These are phyloP conservation scores for Agrocybe pediades DNA, from an alignment of 768 basidiomycete genomes.

Conservation along the genomic window DNA sequence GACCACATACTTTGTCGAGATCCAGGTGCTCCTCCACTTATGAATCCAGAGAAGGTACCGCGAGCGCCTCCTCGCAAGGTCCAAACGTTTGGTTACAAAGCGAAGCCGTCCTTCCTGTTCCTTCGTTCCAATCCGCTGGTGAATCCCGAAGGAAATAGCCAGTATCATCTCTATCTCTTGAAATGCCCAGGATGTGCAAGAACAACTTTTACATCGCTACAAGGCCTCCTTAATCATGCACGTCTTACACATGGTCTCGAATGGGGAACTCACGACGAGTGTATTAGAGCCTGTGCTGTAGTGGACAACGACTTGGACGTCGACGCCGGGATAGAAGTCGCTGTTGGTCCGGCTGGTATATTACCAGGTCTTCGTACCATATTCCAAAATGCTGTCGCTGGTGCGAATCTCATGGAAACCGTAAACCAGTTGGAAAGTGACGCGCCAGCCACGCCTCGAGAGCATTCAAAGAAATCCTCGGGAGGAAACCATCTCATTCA, in stretches of 20 bases:
- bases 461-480: conserved; percentile 6
- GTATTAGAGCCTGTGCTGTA: conserved; percentile 51
- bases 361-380: conserved; percentile 49
- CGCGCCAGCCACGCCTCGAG: conserved; percentile 2
- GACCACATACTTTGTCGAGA: conserved; percentile 38
- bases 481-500: conserved; percentile 31
- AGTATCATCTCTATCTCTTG: conserved; percentile 35
- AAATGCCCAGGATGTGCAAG: conserved; percentile 48
- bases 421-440: neutral
- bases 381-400: conserved; percentile 50
- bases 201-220: conserved; percentile 48
- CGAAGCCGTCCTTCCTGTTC: conserved; percentile 37
- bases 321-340: conserved; percentile 44
- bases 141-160: conserved; percentile 15
- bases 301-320: conserved; percentile 40
- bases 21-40: conserved; percentile 22
- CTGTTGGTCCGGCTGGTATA: conserved; percentile 39
- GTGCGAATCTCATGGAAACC: neutral
- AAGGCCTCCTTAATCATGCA: conserved; percentile 57
- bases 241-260: conserved; percentile 49
- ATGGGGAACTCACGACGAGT: conserved; percentile 60
- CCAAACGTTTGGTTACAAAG: conserved; percentile 3
- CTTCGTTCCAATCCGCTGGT: conserved; percentile 32
- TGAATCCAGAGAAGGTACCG: conserved; percentile 9
- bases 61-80: conserved; percentile 22